Evolutionary conservation across 2,329 filamentous ascomycete species (phyloP).

Genomic region (Alternaria triticimaculans): DNA sequence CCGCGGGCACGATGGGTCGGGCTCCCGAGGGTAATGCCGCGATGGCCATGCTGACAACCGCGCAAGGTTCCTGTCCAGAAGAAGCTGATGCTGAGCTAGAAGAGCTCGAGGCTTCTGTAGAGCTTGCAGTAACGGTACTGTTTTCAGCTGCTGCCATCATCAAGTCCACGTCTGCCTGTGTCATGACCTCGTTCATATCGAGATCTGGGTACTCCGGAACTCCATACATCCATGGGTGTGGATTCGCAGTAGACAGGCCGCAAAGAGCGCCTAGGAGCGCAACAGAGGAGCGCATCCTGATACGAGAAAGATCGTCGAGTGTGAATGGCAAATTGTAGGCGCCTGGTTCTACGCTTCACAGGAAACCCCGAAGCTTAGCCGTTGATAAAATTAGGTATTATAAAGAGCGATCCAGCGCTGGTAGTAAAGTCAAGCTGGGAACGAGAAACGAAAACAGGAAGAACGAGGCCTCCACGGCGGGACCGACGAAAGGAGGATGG

Average conservation of each 20-base stretch:
- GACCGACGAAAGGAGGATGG: slow-evolving; percentile 1
- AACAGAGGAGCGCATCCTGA: slow-evolving; percentile 28
- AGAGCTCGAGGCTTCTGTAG: slow-evolving; percentile 20
- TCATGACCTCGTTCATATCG: slow-evolving; percentile 36
- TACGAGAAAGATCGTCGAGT: not conserved
- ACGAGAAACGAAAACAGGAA: not conserved
- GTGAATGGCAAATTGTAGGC: not conserved
- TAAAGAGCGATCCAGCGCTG: slow-evolving; percentile 30
- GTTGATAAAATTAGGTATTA: slow-evolving; percentile 17
- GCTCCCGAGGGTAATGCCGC: slow-evolving; percentile 33
- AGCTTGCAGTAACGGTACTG: slow-evolving; percentile 15
- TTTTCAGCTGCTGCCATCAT: slow-evolving; percentile 25
- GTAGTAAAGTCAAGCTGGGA: not conserved
- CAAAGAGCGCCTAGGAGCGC: slow-evolving; percentile 29
- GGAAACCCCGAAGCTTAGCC: not conserved
- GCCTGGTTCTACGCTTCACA: not conserved
- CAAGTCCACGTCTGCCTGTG: slow-evolving; percentile 27
- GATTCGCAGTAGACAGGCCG: slow-evolving; percentile 27
- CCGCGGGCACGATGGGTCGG: slow-evolving; percentile 42
- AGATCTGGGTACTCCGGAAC: slow-evolving; percentile 38
- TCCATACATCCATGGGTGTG: slow-evolving; percentile 44
- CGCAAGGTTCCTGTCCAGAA: slow-evolving; percentile 41
- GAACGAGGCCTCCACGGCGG: not conserved
- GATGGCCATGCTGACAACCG: slow-evolving; percentile 36
- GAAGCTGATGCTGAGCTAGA: slow-evolving; percentile 20